phyloP scores from a whole-genome alignment of 208 protist genomes.

The Phytomonas sp. region DNA sequence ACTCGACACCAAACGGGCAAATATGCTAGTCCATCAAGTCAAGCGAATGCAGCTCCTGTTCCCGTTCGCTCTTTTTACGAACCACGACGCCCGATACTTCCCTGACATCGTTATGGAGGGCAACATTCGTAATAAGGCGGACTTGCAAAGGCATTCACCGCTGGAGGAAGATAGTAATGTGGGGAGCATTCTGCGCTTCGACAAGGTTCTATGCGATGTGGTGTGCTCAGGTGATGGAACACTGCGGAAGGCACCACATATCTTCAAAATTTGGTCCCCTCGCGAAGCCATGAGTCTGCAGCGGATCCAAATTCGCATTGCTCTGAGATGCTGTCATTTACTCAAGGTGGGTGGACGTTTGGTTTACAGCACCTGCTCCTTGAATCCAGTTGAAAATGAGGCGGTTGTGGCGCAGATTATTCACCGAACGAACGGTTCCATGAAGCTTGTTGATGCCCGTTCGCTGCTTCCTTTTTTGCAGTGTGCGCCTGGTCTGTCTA shows the following conservation, averaged over 20 bases:
- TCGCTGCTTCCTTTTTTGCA: conserved; percentile 63
- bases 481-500: conserved; percentile 62
- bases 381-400: conserved; percentile 96
- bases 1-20: conserved; percentile 72
- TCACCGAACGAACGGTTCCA: conserved; percentile 57
- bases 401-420: conserved; percentile 91
- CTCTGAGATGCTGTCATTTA: conserved; percentile 66
- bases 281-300: conserved; percentile 63
- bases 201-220: conserved; percentile 92
- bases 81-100: conserved; percentile 85
- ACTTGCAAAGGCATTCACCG: conserved; percentile 7
- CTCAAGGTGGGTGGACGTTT: conserved; percentile 76
- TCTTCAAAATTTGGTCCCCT: conserved; percentile 81
- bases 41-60: conserved; percentile 80
- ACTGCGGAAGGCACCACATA: conserved; percentile 74
- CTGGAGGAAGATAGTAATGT: conserved; percentile 20
- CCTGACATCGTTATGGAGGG: conserved; percentile 34
- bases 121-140: conserved; percentile 22
- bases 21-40: conserved; percentile 84
- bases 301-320: conserved; percentile 83
- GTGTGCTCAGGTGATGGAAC: conserved; percentile 94
- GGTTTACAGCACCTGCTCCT: conserved; percentile 95
- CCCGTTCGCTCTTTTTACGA: conserved; percentile 85
- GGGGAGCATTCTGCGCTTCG: conserved; percentile 79
- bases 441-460: conserved; percentile 86